Percentiles rank a stretch among this genome's conserved stretches.
Evolutionary conservation across 2,329 filamentous ascomycete genomes (phyloP).

Genomic region (Acarospora socialis): DNA sequence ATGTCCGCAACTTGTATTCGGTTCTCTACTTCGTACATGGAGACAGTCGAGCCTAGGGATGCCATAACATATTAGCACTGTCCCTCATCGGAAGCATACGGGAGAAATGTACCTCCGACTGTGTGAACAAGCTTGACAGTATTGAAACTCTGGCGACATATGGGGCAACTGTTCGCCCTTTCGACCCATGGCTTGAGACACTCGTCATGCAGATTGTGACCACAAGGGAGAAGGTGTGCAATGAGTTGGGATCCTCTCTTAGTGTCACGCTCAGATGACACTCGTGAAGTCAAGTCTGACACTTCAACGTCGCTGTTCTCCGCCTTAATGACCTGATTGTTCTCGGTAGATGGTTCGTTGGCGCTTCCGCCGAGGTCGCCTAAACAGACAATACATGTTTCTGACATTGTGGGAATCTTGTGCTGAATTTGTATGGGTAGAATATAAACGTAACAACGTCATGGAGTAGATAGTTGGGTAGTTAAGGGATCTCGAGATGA

Average conservation of each 20-base stretch:
- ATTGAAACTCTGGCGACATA: constrained; percentile 87
- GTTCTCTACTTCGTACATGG: constrained; percentile 42
- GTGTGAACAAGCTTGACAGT: constrained; percentile 69
- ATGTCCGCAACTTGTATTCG: constrained; percentile 68
- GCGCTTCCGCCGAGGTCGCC: constrained; percentile 50
- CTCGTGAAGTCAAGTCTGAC: constrained; percentile 7
- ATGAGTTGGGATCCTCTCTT: constrained; percentile 34
- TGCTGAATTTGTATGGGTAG: constrained; percentile 10
- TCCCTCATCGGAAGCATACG: not conserved
- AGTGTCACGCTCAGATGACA: constrained; percentile 19
- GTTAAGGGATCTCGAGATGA: constrained; percentile 4
- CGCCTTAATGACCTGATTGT: constrained; percentile 24
- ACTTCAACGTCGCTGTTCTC: constrained; percentile 17
- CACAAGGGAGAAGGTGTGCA: constrained; percentile 58
- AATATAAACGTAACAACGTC: constrained; percentile 12
- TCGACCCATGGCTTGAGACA: constrained; percentile 92
- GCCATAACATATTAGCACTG: constrained; percentile 7
- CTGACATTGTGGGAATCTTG: constrained; percentile 37
- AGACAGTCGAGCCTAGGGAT: constrained; percentile 37
- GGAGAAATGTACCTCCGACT: constrained; percentile 51
- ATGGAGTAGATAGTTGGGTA: constrained; percentile 8
- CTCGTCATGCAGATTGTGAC: constrained; percentile 81
- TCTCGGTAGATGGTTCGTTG: constrained; percentile 33
- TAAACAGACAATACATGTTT: constrained; percentile 58
- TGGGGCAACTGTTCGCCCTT: constrained; percentile 93